phyloP scores from a whole-genome alignment of 2,329 filamentous ascomycete species.

The Lasiodiplodia citricola region DNA sequence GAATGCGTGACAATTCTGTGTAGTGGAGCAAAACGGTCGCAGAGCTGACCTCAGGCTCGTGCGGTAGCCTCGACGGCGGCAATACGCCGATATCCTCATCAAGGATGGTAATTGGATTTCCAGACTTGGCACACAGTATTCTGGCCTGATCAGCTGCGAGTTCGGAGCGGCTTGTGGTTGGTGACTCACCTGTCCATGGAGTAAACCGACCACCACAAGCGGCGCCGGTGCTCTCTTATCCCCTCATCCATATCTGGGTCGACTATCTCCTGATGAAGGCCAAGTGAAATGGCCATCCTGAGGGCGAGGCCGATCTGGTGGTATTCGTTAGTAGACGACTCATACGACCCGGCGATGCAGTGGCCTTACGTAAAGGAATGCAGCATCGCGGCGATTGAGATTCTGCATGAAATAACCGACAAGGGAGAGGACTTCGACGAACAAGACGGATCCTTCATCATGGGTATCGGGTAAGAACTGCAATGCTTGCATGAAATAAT shows the following conservation, averaged over 20 bases:
- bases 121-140: constrained; percentile 60
- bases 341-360: neutral
- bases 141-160: constrained; percentile 28
- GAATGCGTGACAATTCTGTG: constrained; percentile 58
- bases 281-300: constrained; percentile 63
- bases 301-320: constrained; percentile 47
- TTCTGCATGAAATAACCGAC: constrained; percentile 65
- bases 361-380: constrained; percentile 54
- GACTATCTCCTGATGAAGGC: constrained; percentile 60
- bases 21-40: constrained; percentile 58
- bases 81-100: constrained; percentile 59
- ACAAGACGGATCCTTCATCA: constrained; percentile 60
- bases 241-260: constrained; percentile 47
- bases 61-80: constrained; percentile 43
- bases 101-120: constrained; percentile 60
- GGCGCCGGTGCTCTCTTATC: constrained; percentile 56
- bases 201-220: constrained; percentile 64
- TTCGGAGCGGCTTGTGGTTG: neutral
- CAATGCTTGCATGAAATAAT: constrained; percentile 59
- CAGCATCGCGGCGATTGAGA: constrained; percentile 60
- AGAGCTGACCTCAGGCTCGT: constrained; percentile 51
- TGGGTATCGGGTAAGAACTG: constrained; percentile 61
- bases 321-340: neutral
- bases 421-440: constrained; percentile 61
- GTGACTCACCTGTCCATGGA: constrained; percentile 51